phyloP scores from a whole-genome alignment of 352 stramenopile species.

The Pythium sp. region DNA sequence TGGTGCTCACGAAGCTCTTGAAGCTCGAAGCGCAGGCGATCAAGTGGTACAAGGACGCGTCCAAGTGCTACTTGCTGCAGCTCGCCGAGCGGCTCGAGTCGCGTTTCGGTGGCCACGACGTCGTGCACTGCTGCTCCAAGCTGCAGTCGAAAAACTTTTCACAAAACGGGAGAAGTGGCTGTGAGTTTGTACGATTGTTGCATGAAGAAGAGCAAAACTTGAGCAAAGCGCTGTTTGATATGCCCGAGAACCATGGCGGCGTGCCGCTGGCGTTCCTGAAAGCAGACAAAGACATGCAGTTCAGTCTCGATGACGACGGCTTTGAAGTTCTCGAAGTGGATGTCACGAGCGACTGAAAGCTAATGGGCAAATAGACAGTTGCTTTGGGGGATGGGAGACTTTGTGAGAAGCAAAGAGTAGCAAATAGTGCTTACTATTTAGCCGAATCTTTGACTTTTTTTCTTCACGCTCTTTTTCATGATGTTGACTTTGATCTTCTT shows the following conservation, averaged over 20 bases:
- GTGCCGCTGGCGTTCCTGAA: constrained; percentile 67
- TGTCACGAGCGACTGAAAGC: background rate
- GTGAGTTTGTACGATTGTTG: constrained; percentile 46
- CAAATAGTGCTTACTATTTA: constrained; percentile 8
- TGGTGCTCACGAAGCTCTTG: constrained; percentile 55
- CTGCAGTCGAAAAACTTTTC: constrained; percentile 14
- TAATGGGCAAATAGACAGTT: background rate
- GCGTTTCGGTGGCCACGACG: constrained; percentile 37
- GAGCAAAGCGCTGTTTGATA: constrained; percentile 57
- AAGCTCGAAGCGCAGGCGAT: constrained; percentile 69
- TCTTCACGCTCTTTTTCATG: background rate
- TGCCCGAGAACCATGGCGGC: constrained; percentile 72
- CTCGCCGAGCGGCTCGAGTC: constrained; percentile 52
- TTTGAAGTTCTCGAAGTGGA: constrained; percentile 69
- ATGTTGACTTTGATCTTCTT: background rate
- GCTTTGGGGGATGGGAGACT: background rate
- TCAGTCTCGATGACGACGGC: constrained; percentile 76
- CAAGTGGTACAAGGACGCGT: constrained; percentile 63
- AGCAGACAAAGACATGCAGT: constrained; percentile 68
- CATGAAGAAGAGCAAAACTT: constrained; percentile 47
- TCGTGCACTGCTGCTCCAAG: constrained; percentile 43
- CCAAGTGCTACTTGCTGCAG: constrained; percentile 68
- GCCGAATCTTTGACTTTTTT: background rate
- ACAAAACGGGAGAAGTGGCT: constrained; percentile 11
- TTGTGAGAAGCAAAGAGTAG: background rate